Evolutionary conservation across 164 flowering plant species (phyloP).

Genomic region (Umbellularia californica): DNA sequence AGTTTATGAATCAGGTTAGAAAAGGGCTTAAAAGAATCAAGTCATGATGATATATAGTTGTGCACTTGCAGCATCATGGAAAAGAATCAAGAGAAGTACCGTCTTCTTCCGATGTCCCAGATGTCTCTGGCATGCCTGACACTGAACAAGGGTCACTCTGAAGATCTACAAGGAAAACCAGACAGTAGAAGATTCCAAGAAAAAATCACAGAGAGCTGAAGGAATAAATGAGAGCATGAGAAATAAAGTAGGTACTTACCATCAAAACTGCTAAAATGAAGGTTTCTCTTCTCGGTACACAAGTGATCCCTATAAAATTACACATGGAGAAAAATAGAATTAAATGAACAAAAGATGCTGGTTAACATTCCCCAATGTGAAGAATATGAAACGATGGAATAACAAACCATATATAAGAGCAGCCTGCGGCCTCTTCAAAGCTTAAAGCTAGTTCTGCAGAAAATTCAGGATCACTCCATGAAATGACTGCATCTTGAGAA

Average conservation of each 20-base stretch:
- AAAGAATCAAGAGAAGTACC: constrained; percentile 15
- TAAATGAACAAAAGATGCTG: too few relatives aligned
- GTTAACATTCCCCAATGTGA: too few relatives aligned
- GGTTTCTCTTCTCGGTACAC: constrained; percentile 23
- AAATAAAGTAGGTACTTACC: constrained; percentile 11
- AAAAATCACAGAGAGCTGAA: background rate
- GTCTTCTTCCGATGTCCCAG: constrained; percentile 25
- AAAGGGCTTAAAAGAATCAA: too few relatives aligned
- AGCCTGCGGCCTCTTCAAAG: constrained; percentile 86
- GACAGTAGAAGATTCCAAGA: background rate
- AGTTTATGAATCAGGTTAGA: too few relatives aligned
- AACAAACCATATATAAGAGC: constrained; percentile 76
- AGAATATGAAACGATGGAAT: background rate
- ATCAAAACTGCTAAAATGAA: constrained; percentile 25
- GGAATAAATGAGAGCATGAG: background rate
- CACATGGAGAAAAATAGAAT: background rate
- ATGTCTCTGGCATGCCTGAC: constrained; percentile 20
- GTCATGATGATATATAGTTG: too few relatives aligned
- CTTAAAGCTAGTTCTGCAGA: constrained; percentile 88
- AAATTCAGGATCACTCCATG: constrained; percentile 89
- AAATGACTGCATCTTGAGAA: constrained; percentile 77
- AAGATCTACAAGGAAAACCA: constrained; percentile 20
- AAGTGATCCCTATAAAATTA: constrained; percentile 29
- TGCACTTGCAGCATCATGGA: too few relatives aligned
- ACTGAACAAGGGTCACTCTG: constrained; percentile 24